phyloP scores from a whole-genome alignment of 1,284 basidiomycete species.

The Puccinia hordei region DNA sequence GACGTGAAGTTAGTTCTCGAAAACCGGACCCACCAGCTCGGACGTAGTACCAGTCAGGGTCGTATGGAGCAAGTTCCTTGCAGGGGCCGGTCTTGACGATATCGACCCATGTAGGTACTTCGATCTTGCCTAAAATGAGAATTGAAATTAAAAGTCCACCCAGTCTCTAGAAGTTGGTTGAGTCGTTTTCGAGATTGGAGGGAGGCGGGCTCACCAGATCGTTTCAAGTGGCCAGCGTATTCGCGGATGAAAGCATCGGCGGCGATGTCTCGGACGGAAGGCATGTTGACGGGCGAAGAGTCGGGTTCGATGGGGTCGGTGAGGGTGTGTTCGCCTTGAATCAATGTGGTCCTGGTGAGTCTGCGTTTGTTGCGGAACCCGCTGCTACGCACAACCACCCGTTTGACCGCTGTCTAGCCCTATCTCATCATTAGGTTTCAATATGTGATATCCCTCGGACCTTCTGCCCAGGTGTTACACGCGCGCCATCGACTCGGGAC shows the following conservation, averaged over 20 bases:
- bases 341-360: too few relatives aligned
- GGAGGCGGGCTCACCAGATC: slow-evolving; percentile 67
- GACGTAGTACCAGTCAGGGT: slow-evolving; percentile 99
- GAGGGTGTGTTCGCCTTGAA: too few relatives aligned
- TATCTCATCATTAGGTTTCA: too few relatives aligned
- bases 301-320: neutral
- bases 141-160: neutral
- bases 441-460: too few relatives aligned
- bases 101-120: slow-evolving; percentile 99
- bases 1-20: neutral
- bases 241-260: slow-evolving; percentile 88
- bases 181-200: neutral
- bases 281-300: slow-evolving; percentile 19
- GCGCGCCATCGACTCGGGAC: too few relatives aligned
- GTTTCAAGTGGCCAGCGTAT: slow-evolving; percentile 90
- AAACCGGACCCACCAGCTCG: slow-evolving; percentile 74
- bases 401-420: too few relatives aligned
- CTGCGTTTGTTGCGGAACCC: too few relatives aligned
- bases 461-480: too few relatives aligned
- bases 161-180: neutral
- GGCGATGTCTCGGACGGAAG: slow-evolving; percentile 61
- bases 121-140: slow-evolving; percentile 72
- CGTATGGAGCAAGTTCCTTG: slow-evolving; percentile 98
- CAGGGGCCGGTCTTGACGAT: slow-evolving; percentile 96
- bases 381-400: too few relatives aligned